phyloP scores from a whole-genome alignment of 208 protist species.

The Leishmania guyanensis region DNA sequence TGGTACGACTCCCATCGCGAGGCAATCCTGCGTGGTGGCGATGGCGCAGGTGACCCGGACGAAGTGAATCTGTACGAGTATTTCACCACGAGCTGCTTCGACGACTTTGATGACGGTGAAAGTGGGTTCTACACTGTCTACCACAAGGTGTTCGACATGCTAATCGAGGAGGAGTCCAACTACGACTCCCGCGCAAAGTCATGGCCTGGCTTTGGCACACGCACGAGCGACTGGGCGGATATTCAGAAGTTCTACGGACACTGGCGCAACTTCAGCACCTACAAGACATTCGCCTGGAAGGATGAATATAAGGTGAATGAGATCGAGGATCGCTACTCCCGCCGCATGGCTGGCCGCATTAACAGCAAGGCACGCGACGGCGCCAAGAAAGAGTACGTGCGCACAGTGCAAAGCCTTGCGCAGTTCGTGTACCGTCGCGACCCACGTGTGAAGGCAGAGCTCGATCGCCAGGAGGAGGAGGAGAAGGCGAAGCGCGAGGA shows the following conservation, averaged over 20 bases:
- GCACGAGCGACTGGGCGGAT: conserved; percentile 51
- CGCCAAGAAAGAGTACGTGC: conserved; percentile 88
- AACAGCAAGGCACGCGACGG: conserved; percentile 80
- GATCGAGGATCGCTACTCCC: conserved; percentile 87
- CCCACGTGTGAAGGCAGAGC: conserved; percentile 76
- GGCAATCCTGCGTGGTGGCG: conserved; percentile 71
- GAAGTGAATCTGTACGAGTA: conserved; percentile 85
- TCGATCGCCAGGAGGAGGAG: conserved; percentile 62
- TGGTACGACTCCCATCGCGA: conserved; percentile 93
- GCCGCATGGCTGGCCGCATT: conserved; percentile 83
- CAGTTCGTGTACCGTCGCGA: conserved; percentile 88
- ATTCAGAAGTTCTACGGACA: conserved; percentile 81
- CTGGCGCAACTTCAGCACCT: conserved; percentile 89
- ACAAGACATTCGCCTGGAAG: conserved; percentile 89
- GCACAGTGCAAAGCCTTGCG: conserved; percentile 74
- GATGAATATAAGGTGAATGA: conserved; percentile 93
- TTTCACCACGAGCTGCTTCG: conserved; percentile 83
- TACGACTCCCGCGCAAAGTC: conserved; percentile 54
- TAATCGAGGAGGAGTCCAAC: conserved; percentile 75
- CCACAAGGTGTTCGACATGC: conserved; percentile 65
- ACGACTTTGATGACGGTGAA: conserved; percentile 77
- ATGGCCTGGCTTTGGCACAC: conserved; percentile 81
- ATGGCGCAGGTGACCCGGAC: conserved; percentile 53
- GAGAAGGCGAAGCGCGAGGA: conserved; percentile 58
- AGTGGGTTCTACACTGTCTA: conserved; percentile 86